Conservation (phyloP, 495 filamentous ascomycete genomes). For the Podospora pseudoanserina region DNA sequence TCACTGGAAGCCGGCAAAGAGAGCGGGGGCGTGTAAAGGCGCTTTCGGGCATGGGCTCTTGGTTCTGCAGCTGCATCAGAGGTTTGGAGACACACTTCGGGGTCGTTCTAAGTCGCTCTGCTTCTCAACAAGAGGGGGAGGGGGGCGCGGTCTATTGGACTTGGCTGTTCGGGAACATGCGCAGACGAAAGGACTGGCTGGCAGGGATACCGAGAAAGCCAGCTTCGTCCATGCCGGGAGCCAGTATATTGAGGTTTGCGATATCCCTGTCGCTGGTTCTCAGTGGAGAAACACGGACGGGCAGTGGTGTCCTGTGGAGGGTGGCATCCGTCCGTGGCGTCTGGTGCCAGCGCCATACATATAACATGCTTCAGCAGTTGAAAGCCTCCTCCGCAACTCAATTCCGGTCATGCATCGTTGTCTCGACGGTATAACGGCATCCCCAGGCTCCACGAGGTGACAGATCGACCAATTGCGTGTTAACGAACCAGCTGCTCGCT, state of each 20-base stretch:
- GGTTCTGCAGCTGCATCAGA: not conserved
- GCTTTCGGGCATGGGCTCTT: not conserved
- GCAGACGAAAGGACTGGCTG: not conserved
- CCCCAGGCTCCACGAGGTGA: not conserved
- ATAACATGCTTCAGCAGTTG: slow-evolving; percentile 23
- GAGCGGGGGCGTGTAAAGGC: not conserved
- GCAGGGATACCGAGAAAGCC: not conserved
- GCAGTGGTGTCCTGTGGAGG: slow-evolving; percentile 5
- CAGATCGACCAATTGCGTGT: slow-evolving; percentile 14
- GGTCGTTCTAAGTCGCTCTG: not conserved
- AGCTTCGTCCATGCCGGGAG: not conserved
- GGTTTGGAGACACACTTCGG: not conserved
- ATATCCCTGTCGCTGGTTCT: slow-evolving; percentile 18
- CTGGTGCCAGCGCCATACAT: slow-evolving; percentile 18
- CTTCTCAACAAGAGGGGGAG: not conserved
- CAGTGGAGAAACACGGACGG: slow-evolving; percentile 15
- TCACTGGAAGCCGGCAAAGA: slow-evolving; percentile 1
- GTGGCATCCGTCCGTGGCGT: slow-evolving; percentile 15
- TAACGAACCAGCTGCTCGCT: slow-evolving; percentile 5
- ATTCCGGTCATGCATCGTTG: slow-evolving; percentile 11
- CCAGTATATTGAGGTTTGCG: slow-evolving; percentile 13
- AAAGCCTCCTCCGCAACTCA: slow-evolving; percentile 18
- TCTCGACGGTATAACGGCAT: slow-evolving; percentile 1
- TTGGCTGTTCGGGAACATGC: slow-evolving; percentile 2
- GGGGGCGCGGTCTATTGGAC: not conserved